Percentiles rank a stretch among this genome's conserved stretches.
phyloP scores from a whole-genome alignment of 2,329 filamentous ascomycete genomes.

The Hirsutella thompsonii region DNA sequence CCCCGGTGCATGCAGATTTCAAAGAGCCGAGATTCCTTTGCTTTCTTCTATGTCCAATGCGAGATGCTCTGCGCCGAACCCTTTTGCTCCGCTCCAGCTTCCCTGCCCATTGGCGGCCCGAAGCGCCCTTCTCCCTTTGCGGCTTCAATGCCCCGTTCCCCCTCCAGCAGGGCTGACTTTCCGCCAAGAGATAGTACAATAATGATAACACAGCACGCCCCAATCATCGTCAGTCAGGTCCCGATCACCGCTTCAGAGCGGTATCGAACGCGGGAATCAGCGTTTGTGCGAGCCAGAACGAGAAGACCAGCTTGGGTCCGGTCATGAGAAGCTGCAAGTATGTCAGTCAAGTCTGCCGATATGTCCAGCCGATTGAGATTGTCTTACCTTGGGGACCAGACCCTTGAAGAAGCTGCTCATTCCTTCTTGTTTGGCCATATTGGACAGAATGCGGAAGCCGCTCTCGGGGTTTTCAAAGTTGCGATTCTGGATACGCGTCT shows the following conservation, averaged over 20 bases:
- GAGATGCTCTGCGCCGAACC: neutral
- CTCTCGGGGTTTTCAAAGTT: conserved; percentile 98
- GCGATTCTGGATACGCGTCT: conserved; percentile 94
- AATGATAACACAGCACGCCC: neutral
- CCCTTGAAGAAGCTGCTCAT: conserved; percentile 91
- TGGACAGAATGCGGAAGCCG: conserved; percentile 79
- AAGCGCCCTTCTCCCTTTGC: neutral
- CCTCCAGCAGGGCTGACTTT: neutral
- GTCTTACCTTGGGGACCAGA: conserved; percentile 66
- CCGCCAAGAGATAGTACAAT: neutral
- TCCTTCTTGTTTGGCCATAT: conserved; percentile 90
- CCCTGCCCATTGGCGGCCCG: neutral
- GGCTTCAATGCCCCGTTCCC: neutral
- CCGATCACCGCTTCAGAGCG: conserved; percentile 24
- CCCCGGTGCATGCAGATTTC: no score
- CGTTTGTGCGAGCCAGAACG: conserved; percentile 98
- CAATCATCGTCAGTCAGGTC: conserved; percentile 8
- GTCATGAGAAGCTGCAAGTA: conserved; percentile 74
- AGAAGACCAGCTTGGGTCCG: conserved; percentile 96
- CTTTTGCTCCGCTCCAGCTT: neutral
- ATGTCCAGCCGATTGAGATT: neutral
- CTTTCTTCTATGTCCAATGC: no score
- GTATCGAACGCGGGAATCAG: conserved; percentile 81
- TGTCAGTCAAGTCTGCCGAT: neutral
- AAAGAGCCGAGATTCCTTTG: no score